Evolutionary conservation across 257 asterid genomes (phyloP).

Genomic region (Craterostigma plantagineum): DNA sequence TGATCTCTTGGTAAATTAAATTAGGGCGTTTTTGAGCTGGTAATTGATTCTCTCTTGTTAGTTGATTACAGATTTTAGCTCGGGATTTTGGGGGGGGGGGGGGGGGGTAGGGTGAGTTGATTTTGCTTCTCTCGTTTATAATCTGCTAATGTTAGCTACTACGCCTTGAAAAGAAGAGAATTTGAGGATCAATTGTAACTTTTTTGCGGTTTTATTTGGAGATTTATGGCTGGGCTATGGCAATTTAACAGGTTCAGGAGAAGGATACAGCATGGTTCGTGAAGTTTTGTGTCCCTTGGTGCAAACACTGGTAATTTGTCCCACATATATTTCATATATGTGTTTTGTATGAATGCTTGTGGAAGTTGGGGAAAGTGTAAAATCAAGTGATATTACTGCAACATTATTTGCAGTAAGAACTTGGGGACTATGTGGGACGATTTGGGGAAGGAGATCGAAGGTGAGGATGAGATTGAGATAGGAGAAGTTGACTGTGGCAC

Average conservation of each 20-base stretch:
- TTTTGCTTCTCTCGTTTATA: not conserved
- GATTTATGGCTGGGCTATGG: conserved; percentile 3
- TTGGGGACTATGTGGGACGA: conserved; percentile 96
- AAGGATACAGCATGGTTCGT: conserved; percentile 95
- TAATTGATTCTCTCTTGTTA: no score
- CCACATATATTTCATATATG: conserved; percentile 1
- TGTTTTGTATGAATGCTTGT: conserved; percentile 9
- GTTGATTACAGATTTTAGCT: no score
- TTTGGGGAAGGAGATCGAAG: conserved; percentile 83
- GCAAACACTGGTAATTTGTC: conserved; percentile 87
- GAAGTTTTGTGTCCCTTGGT: conserved; percentile 96
- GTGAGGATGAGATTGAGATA: conserved; percentile 89
- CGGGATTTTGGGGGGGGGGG: no score
- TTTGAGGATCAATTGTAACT: not conserved
- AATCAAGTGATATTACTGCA: conserved; percentile 4
- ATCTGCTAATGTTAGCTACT: no score
- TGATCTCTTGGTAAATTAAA: not conserved
- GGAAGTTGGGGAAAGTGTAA: no score
- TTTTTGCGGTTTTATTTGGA: not conserved
- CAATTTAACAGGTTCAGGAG: conserved; percentile 63
- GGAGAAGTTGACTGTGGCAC: conserved; percentile 89
- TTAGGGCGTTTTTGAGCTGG: no score
- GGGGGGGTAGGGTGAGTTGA: not conserved
- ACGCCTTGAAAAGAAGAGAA: not conserved
- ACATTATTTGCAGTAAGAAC: conserved; percentile 44